Conservation (phyloP, 106 monocot genomes). For the Apostasia shenzhenica region DNA sequence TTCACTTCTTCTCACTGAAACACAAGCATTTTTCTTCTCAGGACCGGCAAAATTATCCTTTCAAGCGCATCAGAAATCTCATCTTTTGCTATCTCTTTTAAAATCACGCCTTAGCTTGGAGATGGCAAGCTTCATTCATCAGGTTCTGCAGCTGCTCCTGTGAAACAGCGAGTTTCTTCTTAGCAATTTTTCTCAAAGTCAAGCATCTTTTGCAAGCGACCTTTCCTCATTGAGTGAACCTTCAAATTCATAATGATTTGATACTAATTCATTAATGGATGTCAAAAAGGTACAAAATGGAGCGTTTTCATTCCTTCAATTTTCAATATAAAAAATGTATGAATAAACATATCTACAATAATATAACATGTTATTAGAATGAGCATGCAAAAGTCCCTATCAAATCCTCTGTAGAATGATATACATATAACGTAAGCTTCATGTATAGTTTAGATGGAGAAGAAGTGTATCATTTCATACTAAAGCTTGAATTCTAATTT, state of each 20-base stretch:
- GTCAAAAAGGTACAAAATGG: too few species aligned
- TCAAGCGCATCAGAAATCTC: slow-evolving; percentile 97
- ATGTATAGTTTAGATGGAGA: too few species aligned
- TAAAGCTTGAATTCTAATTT: too few species aligned
- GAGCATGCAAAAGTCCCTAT: too few species aligned
- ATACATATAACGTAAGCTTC: too few species aligned
- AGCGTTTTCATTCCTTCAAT: too few species aligned
- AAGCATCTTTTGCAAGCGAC: slow-evolving; percentile 92
- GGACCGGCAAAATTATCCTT: slow-evolving; percentile 99
- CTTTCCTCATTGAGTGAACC: slow-evolving; percentile 98
- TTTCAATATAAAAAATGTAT: too few species aligned
- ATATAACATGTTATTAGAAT: too few species aligned
- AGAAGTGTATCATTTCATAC: too few species aligned
- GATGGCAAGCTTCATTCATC: slow-evolving; percentile 99
- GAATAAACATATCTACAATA: too few species aligned
- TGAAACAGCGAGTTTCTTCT: slow-evolving; percentile 95
- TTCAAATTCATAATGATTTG: slow-evolving; percentile 22
- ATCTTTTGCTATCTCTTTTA: slow-evolving; percentile 97
- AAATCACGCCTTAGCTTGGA: slow-evolving; percentile 91
- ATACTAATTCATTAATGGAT: too few species aligned
- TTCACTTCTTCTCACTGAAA: slow-evolving; percentile 88
- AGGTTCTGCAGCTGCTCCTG: slow-evolving; percentile 96
- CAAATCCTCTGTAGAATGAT: too few species aligned
- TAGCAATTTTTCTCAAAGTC: slow-evolving; percentile 97
- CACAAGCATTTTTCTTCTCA: slow-evolving; percentile 99